Percentiles rank a stretch among this genome's conserved stretches.
phyloP scores from a whole-genome alignment of 176 grass and related monocot genomes.

The Otatea glauca region DNA sequence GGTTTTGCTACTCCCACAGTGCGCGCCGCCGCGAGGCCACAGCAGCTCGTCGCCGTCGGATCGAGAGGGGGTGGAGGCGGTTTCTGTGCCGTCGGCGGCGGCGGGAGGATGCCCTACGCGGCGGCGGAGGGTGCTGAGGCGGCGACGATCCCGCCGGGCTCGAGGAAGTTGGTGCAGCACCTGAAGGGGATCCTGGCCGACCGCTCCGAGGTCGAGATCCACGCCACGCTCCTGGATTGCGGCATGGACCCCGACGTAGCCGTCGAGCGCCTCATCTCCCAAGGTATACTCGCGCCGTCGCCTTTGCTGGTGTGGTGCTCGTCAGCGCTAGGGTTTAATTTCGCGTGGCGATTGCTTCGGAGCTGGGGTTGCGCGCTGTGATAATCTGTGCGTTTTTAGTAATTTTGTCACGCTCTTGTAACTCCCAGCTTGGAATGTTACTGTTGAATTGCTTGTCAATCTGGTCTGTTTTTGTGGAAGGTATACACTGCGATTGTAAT shows the following conservation, averaged over 20 bases:
- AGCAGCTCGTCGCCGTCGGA: constrained; percentile 35
- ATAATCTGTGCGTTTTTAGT: neutral
- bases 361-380: constrained; percentile 8
- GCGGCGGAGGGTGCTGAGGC: constrained; percentile 34
- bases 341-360: neutral
- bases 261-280: constrained; percentile 73
- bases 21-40: constrained; percentile 35
- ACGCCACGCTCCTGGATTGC: constrained; percentile 70
- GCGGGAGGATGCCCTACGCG: constrained; percentile 33
- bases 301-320: neutral
- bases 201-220: constrained; percentile 75
- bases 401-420: neutral
- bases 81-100: neutral
- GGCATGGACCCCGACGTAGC: constrained; percentile 83
- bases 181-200: constrained; percentile 78
- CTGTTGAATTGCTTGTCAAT: constrained; percentile 30
- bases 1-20: constrained; percentile 46
- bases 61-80: constrained; percentile 37
- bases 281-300: constrained; percentile 38
- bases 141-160: constrained; percentile 56
- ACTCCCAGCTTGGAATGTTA: neutral
- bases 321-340: constrained; percentile 35
- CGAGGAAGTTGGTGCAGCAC: constrained; percentile 72
- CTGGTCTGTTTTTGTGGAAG: neutral
- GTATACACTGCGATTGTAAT: neutral